Conservation (phyloP, 352 stramenopile genomes). For the Phytophthora constricta region DNA sequence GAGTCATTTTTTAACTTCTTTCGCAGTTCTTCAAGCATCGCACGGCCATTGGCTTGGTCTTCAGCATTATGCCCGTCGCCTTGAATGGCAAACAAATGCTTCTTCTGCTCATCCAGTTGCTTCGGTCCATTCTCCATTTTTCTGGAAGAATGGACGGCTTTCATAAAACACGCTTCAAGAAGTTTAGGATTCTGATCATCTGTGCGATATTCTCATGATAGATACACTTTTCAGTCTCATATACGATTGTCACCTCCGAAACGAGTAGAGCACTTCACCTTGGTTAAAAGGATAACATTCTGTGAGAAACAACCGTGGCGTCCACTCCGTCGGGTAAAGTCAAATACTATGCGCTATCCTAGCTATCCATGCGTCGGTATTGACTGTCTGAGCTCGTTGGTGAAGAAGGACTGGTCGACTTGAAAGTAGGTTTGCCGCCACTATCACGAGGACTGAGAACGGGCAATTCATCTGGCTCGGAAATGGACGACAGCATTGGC, state of each 20-base stretch:
- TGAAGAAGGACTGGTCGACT: not conserved
- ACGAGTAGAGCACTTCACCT: too few species aligned
- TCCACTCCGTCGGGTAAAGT: too few species aligned
- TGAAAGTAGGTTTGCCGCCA: not conserved
- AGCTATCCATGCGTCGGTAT: not conserved
- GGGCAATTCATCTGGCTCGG: conserved; percentile 10
- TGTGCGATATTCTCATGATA: too few species aligned
- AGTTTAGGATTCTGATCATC: too few species aligned
- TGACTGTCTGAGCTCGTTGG: not conserved
- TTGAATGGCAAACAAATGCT: conserved; percentile 48
- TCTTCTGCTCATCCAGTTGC: conserved; percentile 54
- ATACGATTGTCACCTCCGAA: too few species aligned
- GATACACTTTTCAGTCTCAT: too few species aligned
- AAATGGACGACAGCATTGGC: conserved; percentile 18
- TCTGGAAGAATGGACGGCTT: too few species aligned
- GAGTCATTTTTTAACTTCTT: conserved; percentile 69
- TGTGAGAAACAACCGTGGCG: too few species aligned
- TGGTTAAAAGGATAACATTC: too few species aligned
- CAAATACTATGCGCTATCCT: too few species aligned
- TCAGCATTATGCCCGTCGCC: conserved; percentile 50
- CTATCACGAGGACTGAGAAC: conserved; percentile 11
- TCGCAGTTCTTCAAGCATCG: conserved; percentile 65
- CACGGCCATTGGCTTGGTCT: conserved; percentile 42
- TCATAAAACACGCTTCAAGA: not conserved
- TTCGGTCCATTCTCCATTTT: conserved; percentile 63